Evolutionary conservation across 164 flowering plant species (phyloP).

Genomic region (Dillenia turbinata): DNA sequence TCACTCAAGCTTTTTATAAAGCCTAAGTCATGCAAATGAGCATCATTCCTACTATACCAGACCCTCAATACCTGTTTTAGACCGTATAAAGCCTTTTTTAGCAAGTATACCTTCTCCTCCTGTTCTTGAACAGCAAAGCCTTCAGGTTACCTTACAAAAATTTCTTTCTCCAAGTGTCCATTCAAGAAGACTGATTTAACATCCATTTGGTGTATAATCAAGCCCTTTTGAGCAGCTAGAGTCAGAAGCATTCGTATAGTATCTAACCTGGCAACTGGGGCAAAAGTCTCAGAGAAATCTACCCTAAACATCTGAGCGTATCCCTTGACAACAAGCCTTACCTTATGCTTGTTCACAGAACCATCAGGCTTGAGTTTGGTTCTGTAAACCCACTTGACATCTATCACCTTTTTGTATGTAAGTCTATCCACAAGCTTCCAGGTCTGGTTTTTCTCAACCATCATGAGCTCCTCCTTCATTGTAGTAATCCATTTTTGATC

Average conservation of each 20-base stretch:
- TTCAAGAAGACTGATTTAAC: conserved; percentile 10
- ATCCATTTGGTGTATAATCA: not conserved
- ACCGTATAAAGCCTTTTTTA: no score
- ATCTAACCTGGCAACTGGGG: no score
- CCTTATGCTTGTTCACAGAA: no score
- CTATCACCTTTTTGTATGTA: not conserved
- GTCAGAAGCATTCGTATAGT: conserved; percentile 4
- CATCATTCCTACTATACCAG: conserved; percentile 10
- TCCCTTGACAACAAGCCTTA: no score
- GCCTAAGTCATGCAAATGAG: not conserved
- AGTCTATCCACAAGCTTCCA: no score
- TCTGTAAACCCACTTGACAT: not conserved
- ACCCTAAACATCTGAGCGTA: no score
- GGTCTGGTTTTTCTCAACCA: no score
- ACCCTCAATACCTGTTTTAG: not conserved
- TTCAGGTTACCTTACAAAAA: conserved; percentile 6
- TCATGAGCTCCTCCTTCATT: no score
- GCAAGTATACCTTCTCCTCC: no score
- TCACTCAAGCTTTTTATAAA: not conserved
- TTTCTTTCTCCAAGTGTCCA: conserved; percentile 10
- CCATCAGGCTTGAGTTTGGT: not conserved
- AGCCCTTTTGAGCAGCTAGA: not conserved
- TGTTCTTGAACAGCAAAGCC: not conserved
- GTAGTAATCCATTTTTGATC: no score
- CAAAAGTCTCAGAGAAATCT: no score